Base-by-base conservation (phyloP, 441 rosid genomes). In the Mallotus japonicus region DNA sequence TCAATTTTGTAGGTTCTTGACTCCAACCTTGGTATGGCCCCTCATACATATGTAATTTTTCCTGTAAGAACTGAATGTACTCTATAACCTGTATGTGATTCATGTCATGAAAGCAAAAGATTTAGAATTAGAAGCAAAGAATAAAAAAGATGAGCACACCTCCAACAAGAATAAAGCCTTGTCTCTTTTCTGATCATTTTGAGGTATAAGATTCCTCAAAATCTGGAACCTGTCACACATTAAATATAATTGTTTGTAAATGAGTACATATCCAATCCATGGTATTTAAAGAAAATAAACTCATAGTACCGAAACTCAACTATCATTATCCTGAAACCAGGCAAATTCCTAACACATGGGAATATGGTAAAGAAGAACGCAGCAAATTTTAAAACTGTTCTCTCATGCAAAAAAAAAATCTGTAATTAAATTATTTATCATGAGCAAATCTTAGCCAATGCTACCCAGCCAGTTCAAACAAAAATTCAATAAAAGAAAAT, bases 131-230 rank as follows among this genome's bases (percentile, higher is more conserved):
- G n/a, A 70, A 22, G 54, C 46, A 14, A 44, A 68, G 16, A 62
- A 49, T 8, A 47, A 11, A 63, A 47, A 14, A 22, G 32, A 46
- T 62, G 2, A 22, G 20, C 73, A 34, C 74, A 91, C 99, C 99
- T 95, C 99, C 70, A 93, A 82, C 62, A 95, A 85, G 86, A 95
- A 90, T 10, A 98, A 93, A 5, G 99, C 99, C 76, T 90, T 95
- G 67, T 95, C 99, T 69, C 95, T 89, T 81, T 95, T 95, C 69
- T 93, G 99, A 78, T 95, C 99, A 49, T 90, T 85, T 67, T 90
- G 90, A 70, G 99, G 99, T 71, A 93, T 88, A 24, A 95, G 85
- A 22, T 87, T 87, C 74, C 98, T 89, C 82, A 95, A 79, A 88
- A 76, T 85, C 85, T 93, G 99, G 84, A 95, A 95, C 81, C 99